Percentiles rank a stretch among this genome's conserved stretches.
Evolutionary conservation across 345 rosid genomes (phyloP).

Genomic region (Eucalyptus coolabah): DNA sequence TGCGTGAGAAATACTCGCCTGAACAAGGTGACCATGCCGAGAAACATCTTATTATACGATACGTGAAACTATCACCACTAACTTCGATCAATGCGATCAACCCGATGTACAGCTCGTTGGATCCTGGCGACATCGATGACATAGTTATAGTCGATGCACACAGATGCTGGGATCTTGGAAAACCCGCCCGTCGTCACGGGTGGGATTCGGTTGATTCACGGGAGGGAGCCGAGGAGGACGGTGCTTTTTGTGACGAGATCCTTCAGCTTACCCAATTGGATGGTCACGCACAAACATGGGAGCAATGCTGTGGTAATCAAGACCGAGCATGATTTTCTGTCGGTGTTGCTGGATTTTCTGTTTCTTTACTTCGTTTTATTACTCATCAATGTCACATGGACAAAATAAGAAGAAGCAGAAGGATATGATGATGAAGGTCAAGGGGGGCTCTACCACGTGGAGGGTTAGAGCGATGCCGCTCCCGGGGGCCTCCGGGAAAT

Average conservation of each 20-base stretch:
- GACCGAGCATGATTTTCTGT: background rate
- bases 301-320: background rate
- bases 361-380: background rate
- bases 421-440: background rate
- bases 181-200: background rate
- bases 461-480: background rate
- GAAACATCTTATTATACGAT: background rate
- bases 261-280: background rate
- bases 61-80: background rate
- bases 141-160: background rate
- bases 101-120: background rate
- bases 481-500: background rate
- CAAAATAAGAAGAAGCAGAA: background rate
- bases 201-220: background rate
- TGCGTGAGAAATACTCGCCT: background rate
- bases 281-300: background rate
- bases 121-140: background rate
- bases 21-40: background rate
- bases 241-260: background rate
- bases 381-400: background rate
- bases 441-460: background rate
- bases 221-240: background rate
- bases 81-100: background rate
- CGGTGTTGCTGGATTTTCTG: background rate
- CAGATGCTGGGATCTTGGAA: background rate